Evolutionary conservation across 2,329 filamentous ascomycete genomes (phyloP).

Genomic region (Aureobasidium lini): DNA sequence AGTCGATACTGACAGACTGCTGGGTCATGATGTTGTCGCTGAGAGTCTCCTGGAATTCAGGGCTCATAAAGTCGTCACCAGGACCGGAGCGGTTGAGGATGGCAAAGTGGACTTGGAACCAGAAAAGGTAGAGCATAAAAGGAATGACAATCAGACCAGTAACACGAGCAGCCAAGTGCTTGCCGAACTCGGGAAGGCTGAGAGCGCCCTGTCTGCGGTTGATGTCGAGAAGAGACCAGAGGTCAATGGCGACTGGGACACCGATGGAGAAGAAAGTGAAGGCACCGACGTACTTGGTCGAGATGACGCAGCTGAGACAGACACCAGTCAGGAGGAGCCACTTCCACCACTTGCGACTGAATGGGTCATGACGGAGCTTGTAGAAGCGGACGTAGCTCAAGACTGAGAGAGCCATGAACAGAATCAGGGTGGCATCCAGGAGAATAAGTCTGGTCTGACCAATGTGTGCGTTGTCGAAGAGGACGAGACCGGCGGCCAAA

Average conservation of each 20-base stretch:
- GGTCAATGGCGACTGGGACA: constrained; percentile 83
- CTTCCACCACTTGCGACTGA: constrained; percentile 98
- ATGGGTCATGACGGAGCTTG: constrained; percentile 83
- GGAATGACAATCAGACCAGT: constrained; percentile 82
- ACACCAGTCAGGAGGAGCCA: constrained; percentile 96
- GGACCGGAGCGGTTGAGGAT: constrained; percentile 83
- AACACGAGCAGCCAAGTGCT: constrained; percentile 84
- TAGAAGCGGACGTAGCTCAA: constrained; percentile 96
- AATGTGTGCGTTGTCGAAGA: constrained; percentile 97
- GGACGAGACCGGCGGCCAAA: constrained; percentile 73
- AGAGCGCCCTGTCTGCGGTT: constrained; percentile 78
- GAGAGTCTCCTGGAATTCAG: constrained; percentile 94
- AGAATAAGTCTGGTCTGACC: constrained; percentile 93
- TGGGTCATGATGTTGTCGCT: constrained; percentile 90
- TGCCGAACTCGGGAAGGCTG: constrained; percentile 68
- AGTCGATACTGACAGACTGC: constrained; percentile 78
- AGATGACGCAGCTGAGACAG: constrained; percentile 92
- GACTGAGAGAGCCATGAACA: constrained; percentile 93
- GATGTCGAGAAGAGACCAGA: constrained; percentile 90
- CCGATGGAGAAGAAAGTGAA: constrained; percentile 98
- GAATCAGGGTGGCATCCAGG: constrained; percentile 84
- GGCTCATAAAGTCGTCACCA: constrained; percentile 97
- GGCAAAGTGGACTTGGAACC: constrained; percentile 99
- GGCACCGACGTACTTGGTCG: constrained; percentile 92
- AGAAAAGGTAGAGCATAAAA: constrained; percentile 97